Evolutionary conservation across 129 eudicot species (phyloP).

Genomic region (Heracleum sosnowskyi): DNA sequence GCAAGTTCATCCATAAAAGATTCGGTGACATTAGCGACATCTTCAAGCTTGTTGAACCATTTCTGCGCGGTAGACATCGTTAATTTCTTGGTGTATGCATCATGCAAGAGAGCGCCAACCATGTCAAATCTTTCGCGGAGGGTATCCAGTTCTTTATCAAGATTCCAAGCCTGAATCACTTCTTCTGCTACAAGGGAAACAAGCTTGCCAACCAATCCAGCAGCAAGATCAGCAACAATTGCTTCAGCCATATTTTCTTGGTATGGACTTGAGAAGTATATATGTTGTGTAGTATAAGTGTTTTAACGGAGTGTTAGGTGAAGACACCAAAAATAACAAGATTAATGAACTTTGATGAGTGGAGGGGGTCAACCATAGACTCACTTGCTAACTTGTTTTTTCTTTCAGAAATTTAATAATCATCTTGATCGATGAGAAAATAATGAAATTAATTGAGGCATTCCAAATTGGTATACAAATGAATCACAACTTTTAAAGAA

Average conservation of each 20-base stretch:
- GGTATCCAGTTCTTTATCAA: background rate
- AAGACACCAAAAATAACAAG: too few species aligned
- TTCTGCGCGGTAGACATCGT: background rate
- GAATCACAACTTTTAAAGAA: too few species aligned
- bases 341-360: too few species aligned
- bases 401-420: too few species aligned
- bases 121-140: background rate
- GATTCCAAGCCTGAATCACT: background rate
- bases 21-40: background rate
- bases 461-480: too few species aligned
- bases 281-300: background rate
- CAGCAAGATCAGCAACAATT: background rate
- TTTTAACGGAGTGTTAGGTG: too few species aligned
- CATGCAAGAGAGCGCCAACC: slow-evolving; percentile 2
- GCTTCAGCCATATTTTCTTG: background rate
- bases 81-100: slow-evolving; percentile 8
- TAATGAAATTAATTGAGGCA: too few species aligned
- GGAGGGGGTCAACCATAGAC: too few species aligned
- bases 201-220: background rate
- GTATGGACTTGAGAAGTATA: too few species aligned
- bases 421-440: too few species aligned
- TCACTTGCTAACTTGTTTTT: too few species aligned
- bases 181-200: background rate
- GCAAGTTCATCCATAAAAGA: slow-evolving; percentile 17
- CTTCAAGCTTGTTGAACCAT: slow-evolving; percentile 16